Conservation (phyloP, 768 basidiomycete genomes). For the Lactarius psammicola region DNA sequence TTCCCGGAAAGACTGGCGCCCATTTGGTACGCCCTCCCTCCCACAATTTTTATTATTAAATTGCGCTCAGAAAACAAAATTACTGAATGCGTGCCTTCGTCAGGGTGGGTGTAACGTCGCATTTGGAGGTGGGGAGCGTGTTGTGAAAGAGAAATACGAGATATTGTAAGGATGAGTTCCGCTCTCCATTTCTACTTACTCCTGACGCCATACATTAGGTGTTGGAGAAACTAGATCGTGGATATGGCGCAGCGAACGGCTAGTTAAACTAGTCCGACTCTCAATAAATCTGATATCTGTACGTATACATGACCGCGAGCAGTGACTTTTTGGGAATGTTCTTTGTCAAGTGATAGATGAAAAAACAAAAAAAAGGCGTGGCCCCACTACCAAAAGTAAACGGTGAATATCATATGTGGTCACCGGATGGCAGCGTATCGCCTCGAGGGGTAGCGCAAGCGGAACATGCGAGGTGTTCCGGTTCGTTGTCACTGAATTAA, state of each 20-base stretch:
- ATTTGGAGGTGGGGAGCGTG: slow-evolving; percentile 34
- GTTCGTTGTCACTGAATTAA: slow-evolving; percentile 48
- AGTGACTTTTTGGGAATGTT: not conserved
- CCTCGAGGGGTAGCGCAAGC: slow-evolving; percentile 58
- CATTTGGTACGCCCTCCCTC: slow-evolving; percentile 55
- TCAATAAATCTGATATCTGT: not conserved
- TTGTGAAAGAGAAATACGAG: slow-evolving; percentile 42
- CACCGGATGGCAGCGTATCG: slow-evolving; percentile 30
- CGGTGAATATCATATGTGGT: slow-evolving; percentile 7
- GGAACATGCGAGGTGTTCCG: slow-evolving; percentile 56
- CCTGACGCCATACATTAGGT: slow-evolving; percentile 33
- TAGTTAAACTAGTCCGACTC: not conserved
- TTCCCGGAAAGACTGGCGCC: slow-evolving; percentile 73
- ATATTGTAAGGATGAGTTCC: slow-evolving; percentile 40
- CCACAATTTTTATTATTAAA: slow-evolving; percentile 32
- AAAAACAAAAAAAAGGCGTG: not conserved
- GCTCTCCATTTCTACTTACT: not conserved
- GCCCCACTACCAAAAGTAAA: not conserved
- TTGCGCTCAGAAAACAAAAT: slow-evolving; percentile 39
- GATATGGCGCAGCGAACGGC: not conserved
- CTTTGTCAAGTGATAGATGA: not conserved
- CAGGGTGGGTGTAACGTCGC: slow-evolving; percentile 17
- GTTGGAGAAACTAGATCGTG: slow-evolving; percentile 36
- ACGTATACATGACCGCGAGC: not conserved
- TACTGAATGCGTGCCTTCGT: not conserved